A percentile compares a stretch with the other conserved stretches of the same genome.
Evolutionary conservation across 371 early-diverging fungal genomes (phyloP).

Genomic region (Gilbertella persicaria): DNA sequence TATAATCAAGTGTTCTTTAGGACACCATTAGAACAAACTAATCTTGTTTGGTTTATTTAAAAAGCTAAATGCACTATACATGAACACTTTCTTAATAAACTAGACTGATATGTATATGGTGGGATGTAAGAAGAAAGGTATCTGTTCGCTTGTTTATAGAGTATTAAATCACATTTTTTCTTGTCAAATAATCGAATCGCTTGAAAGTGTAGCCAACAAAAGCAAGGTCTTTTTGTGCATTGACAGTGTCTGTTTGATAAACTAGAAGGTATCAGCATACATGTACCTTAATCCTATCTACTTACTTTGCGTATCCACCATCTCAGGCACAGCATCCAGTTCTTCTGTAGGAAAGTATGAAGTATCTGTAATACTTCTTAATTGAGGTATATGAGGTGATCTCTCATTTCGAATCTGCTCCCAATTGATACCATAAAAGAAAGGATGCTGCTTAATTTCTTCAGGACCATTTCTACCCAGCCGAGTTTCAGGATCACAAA

Average conservation of each 20-base stretch:
- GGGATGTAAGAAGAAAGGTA: not conserved
- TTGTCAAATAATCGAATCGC: conserved; percentile 86
- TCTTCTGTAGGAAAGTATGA: conserved; percentile 97
- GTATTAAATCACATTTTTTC: conserved; percentile 72
- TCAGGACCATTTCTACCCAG: conserved; percentile 79
- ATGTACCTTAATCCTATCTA: not conserved
- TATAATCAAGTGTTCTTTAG: too few relatives aligned
- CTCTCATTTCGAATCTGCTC: conserved; percentile 76
- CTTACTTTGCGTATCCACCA: conserved; percentile 37
- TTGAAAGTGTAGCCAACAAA: conserved; percentile 98
- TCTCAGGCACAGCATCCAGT: conserved; percentile 72
- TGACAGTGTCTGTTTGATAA: conserved; percentile 41
- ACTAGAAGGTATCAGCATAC: conserved; percentile 15
- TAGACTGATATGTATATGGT: too few relatives aligned
- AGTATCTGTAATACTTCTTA: conserved; percentile 95
- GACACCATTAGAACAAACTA: too few relatives aligned
- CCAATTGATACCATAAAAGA: conserved; percentile 97
- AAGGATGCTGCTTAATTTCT: conserved; percentile 93
- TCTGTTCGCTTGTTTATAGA: not conserved
- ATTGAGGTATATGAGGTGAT: conserved; percentile 94
- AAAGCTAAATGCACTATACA: too few relatives aligned
- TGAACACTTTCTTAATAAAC: too few relatives aligned
- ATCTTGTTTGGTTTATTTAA: too few relatives aligned
- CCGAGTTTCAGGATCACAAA: conserved; percentile 85
- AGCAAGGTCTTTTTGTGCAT: conserved; percentile 87